Evolutionary conservation across 345 rosid genomes (phyloP), one percentile per base, ranked within the genome.

Genomic region (Capsella bursapastoris): DNA sequence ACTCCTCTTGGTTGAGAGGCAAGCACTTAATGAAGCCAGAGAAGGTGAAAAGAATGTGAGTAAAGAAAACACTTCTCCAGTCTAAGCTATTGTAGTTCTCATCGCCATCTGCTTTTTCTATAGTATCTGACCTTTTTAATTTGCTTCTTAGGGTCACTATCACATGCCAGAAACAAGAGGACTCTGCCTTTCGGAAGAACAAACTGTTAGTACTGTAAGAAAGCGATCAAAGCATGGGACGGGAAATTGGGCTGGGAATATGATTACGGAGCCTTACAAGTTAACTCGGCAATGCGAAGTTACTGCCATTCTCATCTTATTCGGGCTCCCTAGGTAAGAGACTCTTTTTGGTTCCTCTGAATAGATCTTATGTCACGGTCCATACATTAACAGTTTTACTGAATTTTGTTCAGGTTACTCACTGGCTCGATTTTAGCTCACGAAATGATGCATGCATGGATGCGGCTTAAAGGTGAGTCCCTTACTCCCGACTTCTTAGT

Each of bases 381-480:
- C 69, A 41, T 38, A 50, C 25, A 27, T 8, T 45, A 40, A 63
- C 3, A 7, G 38, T 41, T 40, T 40, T 6, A 0, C 66, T 72
- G 27, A 62, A 61, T 29, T 57, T 34, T 18, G 57, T 70, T 45
- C 81, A 92, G 99, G 79, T 84, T 96, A 81, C 81, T 96, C 74
- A 96, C 98, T 14, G 99, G 98, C 25, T 92, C 99, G 9, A 92
- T 96, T 75, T 82, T 96, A 70, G 99, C 97, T 69, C 99, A 96
- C 53, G 98, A 96, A 72, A 90, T 96, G 97, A 96, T 96, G 99
- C 99, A 96, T 25, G 99, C 97, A 7, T 96, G 98, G 98, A 89
- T 96, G 82, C 88, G 98, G 43, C 97, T 96, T 15, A 84, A 85
- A 84, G 99, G 99, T 95, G 58, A 60, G 43, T 44, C 53, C 13